Conservation (phyloP, 176 grass and related monocot genomes). For the Oryza meridionalis region DNA sequence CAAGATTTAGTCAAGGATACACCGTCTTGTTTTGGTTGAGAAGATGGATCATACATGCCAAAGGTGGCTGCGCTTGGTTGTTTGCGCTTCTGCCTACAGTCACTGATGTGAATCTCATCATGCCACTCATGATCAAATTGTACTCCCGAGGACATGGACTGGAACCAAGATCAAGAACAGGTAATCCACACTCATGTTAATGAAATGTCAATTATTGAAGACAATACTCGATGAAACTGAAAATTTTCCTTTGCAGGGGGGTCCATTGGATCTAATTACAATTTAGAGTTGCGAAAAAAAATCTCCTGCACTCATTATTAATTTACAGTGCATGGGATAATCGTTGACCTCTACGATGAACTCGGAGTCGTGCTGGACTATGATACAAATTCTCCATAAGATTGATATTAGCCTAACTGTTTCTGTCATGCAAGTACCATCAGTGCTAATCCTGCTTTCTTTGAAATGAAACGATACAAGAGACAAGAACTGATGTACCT, state of each 20-base stretch:
- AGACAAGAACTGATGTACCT: background rate
- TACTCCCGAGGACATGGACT: background rate
- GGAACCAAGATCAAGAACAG: background rate
- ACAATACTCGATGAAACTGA: background rate
- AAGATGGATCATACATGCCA: background rate
- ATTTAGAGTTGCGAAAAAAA: background rate
- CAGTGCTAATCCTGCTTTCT: background rate
- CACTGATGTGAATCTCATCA: background rate
- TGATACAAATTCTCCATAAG: background rate
- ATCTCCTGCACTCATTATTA: background rate
- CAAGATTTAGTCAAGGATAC: constrained; percentile 3
- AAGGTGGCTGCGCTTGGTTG: background rate
- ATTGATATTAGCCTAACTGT: constrained; percentile 2
- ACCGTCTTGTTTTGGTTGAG: background rate
- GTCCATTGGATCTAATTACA: background rate
- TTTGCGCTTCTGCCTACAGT: background rate
- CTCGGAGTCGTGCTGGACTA: background rate
- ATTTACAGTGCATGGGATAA: background rate
- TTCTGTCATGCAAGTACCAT: background rate
- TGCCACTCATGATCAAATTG: background rate
- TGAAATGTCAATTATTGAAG: background rate
- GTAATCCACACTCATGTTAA: background rate
- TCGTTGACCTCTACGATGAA: background rate
- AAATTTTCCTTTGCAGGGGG: background rate
- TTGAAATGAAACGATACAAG: background rate